Evolutionary conservation across 768 basidiomycete genomes (phyloP), one percentile per base, ranked within the genome.

Genomic region (Rubroboletus satanas): DNA sequence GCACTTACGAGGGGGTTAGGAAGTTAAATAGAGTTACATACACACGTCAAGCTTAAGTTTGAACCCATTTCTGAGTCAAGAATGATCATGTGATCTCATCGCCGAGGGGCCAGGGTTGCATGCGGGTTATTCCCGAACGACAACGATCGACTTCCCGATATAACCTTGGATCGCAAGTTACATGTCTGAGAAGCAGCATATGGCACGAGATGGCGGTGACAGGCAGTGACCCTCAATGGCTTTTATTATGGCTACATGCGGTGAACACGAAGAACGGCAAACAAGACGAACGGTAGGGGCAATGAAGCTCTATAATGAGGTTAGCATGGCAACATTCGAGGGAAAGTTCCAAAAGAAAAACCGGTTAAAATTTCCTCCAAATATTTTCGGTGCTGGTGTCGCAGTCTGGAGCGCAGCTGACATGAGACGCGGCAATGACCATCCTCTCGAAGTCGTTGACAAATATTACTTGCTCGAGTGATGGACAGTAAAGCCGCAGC

Each of bases 381-480:
- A 46, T 55, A 35, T 49, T 49, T 45, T 73, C 71, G 2, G 61
- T 41, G 33, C 36, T 58, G 12, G 57, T 57, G 11, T 68, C 68
- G n/a, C 38, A 47, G 35, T 75, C 68, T 35, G 71, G 36, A 18
- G 36, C 26, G 46, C 71, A 71, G 7, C 62, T 41, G 26, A 72
- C 73, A 11, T 68, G 70, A 23, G 68, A 74, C 41, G 79, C 74
- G n/a, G 61, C 21, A 32, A 70, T 11, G 31, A 81, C 76, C 18
- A 74, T 83, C 61, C 83, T 75, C 55, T 85, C 83, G 62, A 84
- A 83, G 36, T 85, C 77, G 52, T 79, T 74, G 46, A 87, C 83
- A 58, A 85, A 87, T n/a, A 87, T 72, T 7, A 85, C 75, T 21
- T 74, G 74, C 9, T 60, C 61, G 29, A 86, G 70, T 1, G 75